Percentiles rank a stretch among this genome's conserved stretches.
Evolutionary conservation across 2,329 filamentous ascomycete genomes (phyloP).

Genomic region (Venturia carpophila): DNA sequence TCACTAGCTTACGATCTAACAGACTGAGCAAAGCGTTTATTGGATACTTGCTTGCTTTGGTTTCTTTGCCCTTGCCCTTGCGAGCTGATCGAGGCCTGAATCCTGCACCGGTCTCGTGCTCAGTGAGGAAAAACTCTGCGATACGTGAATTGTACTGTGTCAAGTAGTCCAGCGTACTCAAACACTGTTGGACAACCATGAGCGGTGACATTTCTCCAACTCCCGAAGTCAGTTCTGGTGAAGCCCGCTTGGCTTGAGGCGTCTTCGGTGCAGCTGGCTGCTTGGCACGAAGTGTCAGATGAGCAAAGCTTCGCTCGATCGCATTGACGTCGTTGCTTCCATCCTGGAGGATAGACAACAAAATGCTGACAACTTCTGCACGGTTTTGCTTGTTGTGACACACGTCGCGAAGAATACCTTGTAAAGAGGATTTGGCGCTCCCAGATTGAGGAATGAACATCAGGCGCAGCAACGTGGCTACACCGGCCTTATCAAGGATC

Average conservation of each 20-base stretch:
- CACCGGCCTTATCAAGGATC: conserved; percentile 92
- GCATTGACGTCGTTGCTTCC: conserved; percentile 88
- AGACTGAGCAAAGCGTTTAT: conserved; percentile 84
- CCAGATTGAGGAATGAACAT: conserved; percentile 96
- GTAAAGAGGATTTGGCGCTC: conserved; percentile 74
- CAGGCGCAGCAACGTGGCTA: conserved; percentile 91
- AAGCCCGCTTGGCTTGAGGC: conserved; percentile 72
- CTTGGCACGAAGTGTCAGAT: conserved; percentile 84
- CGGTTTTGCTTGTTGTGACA: conserved; percentile 96
- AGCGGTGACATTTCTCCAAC: conserved; percentile 88
- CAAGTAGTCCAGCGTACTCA: conserved; percentile 76
- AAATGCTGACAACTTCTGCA: conserved; percentile 83
- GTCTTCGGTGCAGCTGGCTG: conserved; percentile 71
- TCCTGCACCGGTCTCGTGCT: conserved; percentile 74
- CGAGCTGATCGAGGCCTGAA: conserved; percentile 69
- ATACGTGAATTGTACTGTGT: conserved; percentile 80
- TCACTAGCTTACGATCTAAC: conserved; percentile 87
- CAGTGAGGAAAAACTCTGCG: conserved; percentile 84
- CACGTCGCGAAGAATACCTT: conserved; percentile 80
- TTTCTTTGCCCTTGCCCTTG: conserved; percentile 84
- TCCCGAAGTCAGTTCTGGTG: conserved; percentile 37
- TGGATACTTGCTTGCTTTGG: conserved; percentile 76
- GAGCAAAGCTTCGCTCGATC: conserved; percentile 90
- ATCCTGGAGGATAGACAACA: conserved; percentile 90
- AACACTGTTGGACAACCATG: conserved; percentile 90